phyloP scores from a whole-genome alignment of 345 rosid species.

The Citrus cavaleriei region DNA sequence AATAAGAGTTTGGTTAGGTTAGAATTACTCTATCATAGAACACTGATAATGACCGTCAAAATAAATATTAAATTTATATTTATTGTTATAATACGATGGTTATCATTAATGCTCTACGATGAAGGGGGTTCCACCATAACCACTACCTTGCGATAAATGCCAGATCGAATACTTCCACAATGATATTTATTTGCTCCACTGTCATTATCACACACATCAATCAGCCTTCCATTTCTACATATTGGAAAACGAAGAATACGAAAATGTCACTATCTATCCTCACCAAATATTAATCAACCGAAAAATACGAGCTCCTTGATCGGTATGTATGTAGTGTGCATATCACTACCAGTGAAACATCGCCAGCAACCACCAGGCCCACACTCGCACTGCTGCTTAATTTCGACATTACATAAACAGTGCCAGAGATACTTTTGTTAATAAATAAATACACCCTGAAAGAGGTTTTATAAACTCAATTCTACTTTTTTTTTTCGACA shows the following conservation, averaged over 20 bases:
- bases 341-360: background rate
- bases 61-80: too few relatives aligned
- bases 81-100: fast-evolving
- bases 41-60: fast-evolving
- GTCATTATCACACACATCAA: background rate
- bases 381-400: background rate
- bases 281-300: background rate
- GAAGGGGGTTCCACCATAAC: too few relatives aligned
- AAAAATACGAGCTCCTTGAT: background rate
- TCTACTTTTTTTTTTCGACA: too few relatives aligned
- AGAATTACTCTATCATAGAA: too few relatives aligned
- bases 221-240: background rate
- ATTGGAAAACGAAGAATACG: background rate
- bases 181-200: slow-evolving; percentile 2
- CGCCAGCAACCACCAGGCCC: background rate
- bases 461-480: background rate
- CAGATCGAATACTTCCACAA: background rate
- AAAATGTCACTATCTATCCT: background rate
- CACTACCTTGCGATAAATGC: too few relatives aligned
- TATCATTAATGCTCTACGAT: fast-evolving
- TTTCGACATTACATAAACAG: background rate
- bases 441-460: background rate
- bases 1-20: too few relatives aligned
- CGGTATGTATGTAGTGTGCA: background rate
- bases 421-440: background rate